phyloP scores from a whole-genome alignment of 2,329 filamentous ascomycete genomes.

The Venturia oleaginea region DNA sequence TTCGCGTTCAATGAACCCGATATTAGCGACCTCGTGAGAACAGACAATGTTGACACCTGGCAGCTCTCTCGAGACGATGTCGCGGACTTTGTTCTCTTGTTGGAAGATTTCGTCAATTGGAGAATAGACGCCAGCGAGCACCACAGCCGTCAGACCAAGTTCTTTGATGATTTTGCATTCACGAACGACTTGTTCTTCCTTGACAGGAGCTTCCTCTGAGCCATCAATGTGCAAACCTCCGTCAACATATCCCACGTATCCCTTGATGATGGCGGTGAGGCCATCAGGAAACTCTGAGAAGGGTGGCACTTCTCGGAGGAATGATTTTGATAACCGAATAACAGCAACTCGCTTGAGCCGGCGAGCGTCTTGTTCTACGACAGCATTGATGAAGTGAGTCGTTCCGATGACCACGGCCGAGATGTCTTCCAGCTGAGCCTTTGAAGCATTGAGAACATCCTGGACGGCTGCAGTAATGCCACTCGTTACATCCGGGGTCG shows the following conservation, averaged over 20 bases:
- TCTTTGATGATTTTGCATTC: slow-evolving; percentile 36
- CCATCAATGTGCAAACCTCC: slow-evolving; percentile 41
- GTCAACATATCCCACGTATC: slow-evolving; percentile 37
- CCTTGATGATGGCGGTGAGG: slow-evolving; percentile 38
- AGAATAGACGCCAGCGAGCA: slow-evolving; percentile 49
- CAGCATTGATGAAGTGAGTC: slow-evolving; percentile 44
- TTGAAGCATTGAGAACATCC: slow-evolving; percentile 26
- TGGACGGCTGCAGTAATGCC: slow-evolving; percentile 27
- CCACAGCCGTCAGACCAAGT: slow-evolving; percentile 38
- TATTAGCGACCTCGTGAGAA: slow-evolving; percentile 42
- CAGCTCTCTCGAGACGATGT: slow-evolving; percentile 40
- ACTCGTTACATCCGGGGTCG: slow-evolving; percentile 28
- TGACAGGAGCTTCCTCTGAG: slow-evolving; percentile 31
- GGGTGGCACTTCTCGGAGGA: slow-evolving; percentile 40
- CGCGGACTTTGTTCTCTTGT: slow-evolving; percentile 43
- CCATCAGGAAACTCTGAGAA: slow-evolving; percentile 41
- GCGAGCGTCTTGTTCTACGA: slow-evolving; percentile 40
- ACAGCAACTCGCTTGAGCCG: slow-evolving; percentile 45
- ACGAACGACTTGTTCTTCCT: slow-evolving; percentile 36
- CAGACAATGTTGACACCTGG: slow-evolving; percentile 42
- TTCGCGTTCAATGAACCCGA: slow-evolving; percentile 42
- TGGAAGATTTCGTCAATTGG: slow-evolving; percentile 45
- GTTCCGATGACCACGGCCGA: slow-evolving; percentile 43
- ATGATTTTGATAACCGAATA: slow-evolving; percentile 40
- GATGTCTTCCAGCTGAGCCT: slow-evolving; percentile 25